A percentile compares a stretch with the other conserved stretches of the same genome.
Evolutionary conservation across 108 stramenopile genomes (phyloP).

Genomic region (Hondaea fermentalgiana): DNA sequence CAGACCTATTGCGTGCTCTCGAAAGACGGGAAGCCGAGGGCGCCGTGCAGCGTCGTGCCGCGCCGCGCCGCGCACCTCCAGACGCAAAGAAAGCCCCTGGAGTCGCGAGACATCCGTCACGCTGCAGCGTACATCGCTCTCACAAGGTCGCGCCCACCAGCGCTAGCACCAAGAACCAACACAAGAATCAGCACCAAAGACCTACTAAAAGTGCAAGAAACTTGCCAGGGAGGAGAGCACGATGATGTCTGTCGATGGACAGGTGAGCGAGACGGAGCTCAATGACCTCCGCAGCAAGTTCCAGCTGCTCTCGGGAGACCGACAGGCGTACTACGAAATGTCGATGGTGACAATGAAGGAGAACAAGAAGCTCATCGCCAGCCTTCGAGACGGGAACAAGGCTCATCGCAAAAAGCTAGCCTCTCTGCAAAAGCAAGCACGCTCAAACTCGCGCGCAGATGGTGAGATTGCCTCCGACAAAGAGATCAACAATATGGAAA

Average conservation of each 20-base stretch:
- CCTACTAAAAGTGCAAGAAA: no score
- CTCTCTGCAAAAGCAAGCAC: slow-evolving; percentile 18
- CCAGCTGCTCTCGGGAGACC: slow-evolving; percentile 29
- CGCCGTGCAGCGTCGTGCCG: no score
- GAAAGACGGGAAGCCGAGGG: no score
- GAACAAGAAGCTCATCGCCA: slow-evolving; percentile 32
- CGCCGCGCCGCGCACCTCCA: no score
- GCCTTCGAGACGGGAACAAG: slow-evolving; percentile 47
- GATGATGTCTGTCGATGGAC: not conserved
- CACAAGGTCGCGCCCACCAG: no score
- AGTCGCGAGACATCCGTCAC: no score
- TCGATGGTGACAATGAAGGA: slow-evolving; percentile 43
- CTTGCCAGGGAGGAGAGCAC: not conserved
- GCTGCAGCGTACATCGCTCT: no score
- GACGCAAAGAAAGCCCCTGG: no score
- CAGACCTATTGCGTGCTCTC: no score
- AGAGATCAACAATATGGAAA: slow-evolving; percentile 24
- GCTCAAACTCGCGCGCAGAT: not conserved
- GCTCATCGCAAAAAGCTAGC: slow-evolving; percentile 26
- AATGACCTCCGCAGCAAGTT: not conserved
- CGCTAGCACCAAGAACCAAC: no score
- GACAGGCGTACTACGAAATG: slow-evolving; percentile 49
- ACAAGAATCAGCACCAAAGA: no score
- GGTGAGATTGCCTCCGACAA: slow-evolving; percentile 21
- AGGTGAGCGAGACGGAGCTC: slow-evolving; percentile 9